Conservation (phyloP, 495 filamentous ascomycete species). For the Penicillium macrosclerotiorum region DNA sequence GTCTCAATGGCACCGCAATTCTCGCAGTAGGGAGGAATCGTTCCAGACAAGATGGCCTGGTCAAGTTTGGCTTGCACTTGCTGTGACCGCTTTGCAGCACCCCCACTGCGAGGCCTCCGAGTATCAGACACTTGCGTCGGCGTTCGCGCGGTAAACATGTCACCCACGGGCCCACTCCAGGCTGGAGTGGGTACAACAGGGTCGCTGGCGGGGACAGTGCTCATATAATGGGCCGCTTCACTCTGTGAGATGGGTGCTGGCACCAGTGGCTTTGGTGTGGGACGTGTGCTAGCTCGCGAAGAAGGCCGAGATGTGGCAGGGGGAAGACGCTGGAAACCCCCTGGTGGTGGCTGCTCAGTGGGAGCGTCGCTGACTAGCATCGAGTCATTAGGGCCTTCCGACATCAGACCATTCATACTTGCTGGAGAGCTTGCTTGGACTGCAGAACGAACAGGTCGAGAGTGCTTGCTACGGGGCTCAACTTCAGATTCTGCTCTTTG, state of each 20-base stretch:
- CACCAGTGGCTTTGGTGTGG: conserved; percentile 39
- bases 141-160: conserved; percentile 34
- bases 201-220: conserved; percentile 56
- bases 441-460: conserved; percentile 42
- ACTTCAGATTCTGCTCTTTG: conserved; percentile 33
- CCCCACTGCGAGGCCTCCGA: conserved; percentile 35
- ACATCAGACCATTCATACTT: conserved; percentile 16
- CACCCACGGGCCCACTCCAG: conserved; percentile 45
- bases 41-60: conserved; percentile 62
- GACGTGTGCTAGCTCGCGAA: conserved; percentile 36
- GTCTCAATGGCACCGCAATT: conserved; percentile 96
- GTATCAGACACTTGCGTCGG: conserved; percentile 28
- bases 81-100: conserved; percentile 34
- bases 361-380: conserved; percentile 17
- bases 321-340: too few relatives aligned
- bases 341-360: conserved; percentile 14
- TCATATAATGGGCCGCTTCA: conserved; percentile 33
- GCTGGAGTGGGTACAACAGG: conserved; percentile 47
- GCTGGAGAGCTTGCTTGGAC: conserved; percentile 32
- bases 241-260: conserved; percentile 40
- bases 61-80: conserved; percentile 55
- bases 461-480: conserved; percentile 38
- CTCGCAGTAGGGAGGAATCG: conserved; percentile 79
- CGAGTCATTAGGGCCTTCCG: conserved; percentile 21
- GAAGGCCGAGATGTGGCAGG: conserved; percentile 33